Base-by-base conservation (phyloP, 2,329 filamentous ascomycete species). In the Colletotrichum scovillei region DNA sequence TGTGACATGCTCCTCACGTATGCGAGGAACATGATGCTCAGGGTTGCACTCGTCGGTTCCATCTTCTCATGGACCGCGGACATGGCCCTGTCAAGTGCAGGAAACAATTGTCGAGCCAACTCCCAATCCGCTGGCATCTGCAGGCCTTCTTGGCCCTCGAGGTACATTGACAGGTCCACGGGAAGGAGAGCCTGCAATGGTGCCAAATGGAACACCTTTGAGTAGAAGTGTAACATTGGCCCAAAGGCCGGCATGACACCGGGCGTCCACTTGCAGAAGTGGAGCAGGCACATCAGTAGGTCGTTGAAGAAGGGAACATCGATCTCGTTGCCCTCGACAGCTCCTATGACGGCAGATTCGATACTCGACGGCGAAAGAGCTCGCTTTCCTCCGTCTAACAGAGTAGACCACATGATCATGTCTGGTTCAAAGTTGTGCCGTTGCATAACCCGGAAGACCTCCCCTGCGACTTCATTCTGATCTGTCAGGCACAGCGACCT, bases 381-480 rank as follows among this genome's bases (percentile, higher is more conserved):
- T 4, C 80, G 79, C 76, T 94, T 94, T 64, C 93, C 92, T 38
- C 92, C 92, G 72, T 92, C 89, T 55, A 97, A 87, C 42, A 98
- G 84, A 32, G 91, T 91, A 1, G 91, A 86, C 79, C 92, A 94
- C 0, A 94, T 92, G 75, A 90, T 88, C 0, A 83, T 82, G 79
- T 97, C 91, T 0, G 94, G 89, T 67, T 88, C 80, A 19, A 94
- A 84, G 3, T 89, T 88, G 75, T 90, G 87, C 16, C 86, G 82
- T 63, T 88, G 82, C 80, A 95, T 88, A 53, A 91, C 86, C 28
- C 91, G 86, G 76, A 92, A 91, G 63, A 96, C 88, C 53, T 89
- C 86, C 83, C 91, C 90, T 0, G 91, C 93, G 3, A 91, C 89
- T 49, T 88, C 84, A 8, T 90, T 80, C 76, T 94, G 89, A 12